A percentile compares a stretch with the other conserved stretches of the same genome.
These are phyloP conservation scores for Amesomyces nigricolor DNA, from an alignment of 2,329 filamentous ascomycete genomes.

Conservation along the genomic window DNA sequence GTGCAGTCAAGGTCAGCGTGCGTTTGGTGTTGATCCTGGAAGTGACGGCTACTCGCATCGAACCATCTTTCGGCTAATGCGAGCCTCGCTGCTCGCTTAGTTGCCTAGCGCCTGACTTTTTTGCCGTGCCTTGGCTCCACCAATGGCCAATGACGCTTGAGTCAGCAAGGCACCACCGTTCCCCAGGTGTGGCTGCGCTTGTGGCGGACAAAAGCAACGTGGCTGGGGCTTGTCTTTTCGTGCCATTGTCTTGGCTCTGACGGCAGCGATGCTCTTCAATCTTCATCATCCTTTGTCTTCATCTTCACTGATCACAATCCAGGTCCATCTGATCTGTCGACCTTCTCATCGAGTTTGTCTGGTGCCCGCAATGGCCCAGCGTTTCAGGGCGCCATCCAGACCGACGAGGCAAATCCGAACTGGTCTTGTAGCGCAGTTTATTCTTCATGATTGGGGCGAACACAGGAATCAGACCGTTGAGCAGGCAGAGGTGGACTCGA, in stretches of 20 bases:
- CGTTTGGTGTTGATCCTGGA: constrained; percentile 20
- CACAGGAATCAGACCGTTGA: no score
- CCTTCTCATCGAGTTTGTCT: no score
- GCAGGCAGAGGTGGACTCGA: no score
- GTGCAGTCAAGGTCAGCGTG: constrained; percentile 20
- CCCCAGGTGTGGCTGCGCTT: background rate
- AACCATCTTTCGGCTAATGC: constrained; percentile 30
- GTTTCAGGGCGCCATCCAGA: no score
- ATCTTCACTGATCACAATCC: no score
- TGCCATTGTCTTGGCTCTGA: no score
- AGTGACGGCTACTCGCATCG: constrained; percentile 29
- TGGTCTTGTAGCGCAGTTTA: no score
- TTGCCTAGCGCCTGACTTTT: constrained; percentile 16
- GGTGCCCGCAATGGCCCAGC: no score
- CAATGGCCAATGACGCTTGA: constrained; percentile 12
- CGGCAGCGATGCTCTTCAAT: background rate
- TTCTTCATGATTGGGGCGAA: no score
- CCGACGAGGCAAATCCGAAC: no score
- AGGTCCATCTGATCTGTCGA: no score
- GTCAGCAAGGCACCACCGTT: background rate
- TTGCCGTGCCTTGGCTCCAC: background rate
- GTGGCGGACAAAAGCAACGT: background rate
- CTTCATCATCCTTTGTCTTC: no score
- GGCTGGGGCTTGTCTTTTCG: background rate
- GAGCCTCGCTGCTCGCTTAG: constrained; percentile 20